phyloP scores from a whole-genome alignment of 257 asterid species.

The Plantago elongata region DNA sequence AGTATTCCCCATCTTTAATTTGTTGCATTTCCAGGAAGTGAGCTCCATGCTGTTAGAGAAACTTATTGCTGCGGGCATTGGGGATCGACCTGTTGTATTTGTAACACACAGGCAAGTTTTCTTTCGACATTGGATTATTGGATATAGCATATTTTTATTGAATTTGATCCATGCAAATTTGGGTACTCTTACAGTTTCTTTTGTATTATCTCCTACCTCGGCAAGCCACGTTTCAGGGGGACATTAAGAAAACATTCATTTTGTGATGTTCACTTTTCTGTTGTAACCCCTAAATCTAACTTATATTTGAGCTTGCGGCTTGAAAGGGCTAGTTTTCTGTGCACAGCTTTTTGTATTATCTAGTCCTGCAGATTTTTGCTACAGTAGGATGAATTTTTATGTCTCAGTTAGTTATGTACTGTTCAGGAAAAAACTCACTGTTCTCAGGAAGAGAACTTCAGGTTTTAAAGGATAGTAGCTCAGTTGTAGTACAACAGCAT shows the following conservation, averaged over 20 bases:
- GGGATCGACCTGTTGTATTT: constrained; percentile 90
- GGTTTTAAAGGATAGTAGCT: background rate
- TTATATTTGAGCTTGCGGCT: constrained; percentile 4
- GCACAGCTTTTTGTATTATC: no score
- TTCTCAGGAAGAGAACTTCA: background rate
- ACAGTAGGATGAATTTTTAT: no score
- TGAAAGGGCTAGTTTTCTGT: background rate
- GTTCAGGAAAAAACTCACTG: background rate
- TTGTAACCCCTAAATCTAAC: constrained; percentile 7
- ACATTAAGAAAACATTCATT: background rate
- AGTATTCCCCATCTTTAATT: constrained; percentile 16
- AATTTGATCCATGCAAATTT: constrained; percentile 3
- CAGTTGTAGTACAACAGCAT: background rate
- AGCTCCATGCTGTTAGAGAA: constrained; percentile 91
- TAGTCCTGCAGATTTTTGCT: no score
- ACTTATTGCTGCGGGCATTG: constrained; percentile 91
- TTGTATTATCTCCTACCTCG: background rate
- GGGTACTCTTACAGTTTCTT: constrained; percentile 12
- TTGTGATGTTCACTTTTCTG: constrained; percentile 15
- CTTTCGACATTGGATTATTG: constrained; percentile 11
- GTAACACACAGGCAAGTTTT: constrained; percentile 84
- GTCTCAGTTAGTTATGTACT: no score
- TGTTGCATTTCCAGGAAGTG: constrained; percentile 57
- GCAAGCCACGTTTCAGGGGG: no score
- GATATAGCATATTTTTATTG: background rate